phyloP scores from a whole-genome alignment of 805 yeast genomes.

The Myxozyma neotropica region DNA sequence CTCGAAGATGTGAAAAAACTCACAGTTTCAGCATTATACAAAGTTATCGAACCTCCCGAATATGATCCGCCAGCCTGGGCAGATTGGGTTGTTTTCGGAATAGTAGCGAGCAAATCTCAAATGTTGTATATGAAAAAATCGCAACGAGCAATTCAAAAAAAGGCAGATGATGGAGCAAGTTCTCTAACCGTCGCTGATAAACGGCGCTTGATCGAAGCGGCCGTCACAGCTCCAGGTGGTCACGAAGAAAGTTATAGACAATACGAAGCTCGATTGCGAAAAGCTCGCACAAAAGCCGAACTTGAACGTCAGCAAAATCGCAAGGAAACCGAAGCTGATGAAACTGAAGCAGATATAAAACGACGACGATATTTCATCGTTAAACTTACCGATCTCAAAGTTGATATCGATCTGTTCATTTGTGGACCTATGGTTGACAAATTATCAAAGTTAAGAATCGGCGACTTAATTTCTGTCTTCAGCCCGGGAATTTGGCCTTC shows the following conservation, averaged over 20 bases:
- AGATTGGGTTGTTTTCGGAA: slow-evolving; percentile 82
- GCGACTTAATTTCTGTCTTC: slow-evolving; percentile 71
- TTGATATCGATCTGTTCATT: slow-evolving; percentile 60
- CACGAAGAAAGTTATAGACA: slow-evolving; percentile 7
- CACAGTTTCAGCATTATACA: slow-evolving; percentile 60
- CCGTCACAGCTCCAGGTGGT: background rate
- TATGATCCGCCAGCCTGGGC: slow-evolving; percentile 68
- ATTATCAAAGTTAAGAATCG: slow-evolving; percentile 72
- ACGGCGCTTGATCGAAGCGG: background rate
- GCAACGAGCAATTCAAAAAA: background rate
- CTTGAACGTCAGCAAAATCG: background rate
- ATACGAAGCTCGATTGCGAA: background rate
- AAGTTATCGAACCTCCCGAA: slow-evolving; percentile 68
- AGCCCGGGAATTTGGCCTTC: slow-evolving; percentile 63
- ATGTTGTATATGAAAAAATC: slow-evolving; percentile 44
- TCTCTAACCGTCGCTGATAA: background rate
- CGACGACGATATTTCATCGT: slow-evolving; percentile 53
- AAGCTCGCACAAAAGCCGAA: background rate
- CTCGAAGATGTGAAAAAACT: slow-evolving; percentile 57
- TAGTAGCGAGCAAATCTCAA: slow-evolving; percentile 60
- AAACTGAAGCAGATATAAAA: slow-evolving; percentile 5
- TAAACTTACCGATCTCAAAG: slow-evolving; percentile 67
- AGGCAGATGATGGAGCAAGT: background rate
- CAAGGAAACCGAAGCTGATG: background rate
- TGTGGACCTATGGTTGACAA: slow-evolving; percentile 69